A percentile compares a stretch with the other conserved stretches of the same genome.
Conservation (phyloP, 768 basidiomycete species). For the Clavaria fumosa region DNA sequence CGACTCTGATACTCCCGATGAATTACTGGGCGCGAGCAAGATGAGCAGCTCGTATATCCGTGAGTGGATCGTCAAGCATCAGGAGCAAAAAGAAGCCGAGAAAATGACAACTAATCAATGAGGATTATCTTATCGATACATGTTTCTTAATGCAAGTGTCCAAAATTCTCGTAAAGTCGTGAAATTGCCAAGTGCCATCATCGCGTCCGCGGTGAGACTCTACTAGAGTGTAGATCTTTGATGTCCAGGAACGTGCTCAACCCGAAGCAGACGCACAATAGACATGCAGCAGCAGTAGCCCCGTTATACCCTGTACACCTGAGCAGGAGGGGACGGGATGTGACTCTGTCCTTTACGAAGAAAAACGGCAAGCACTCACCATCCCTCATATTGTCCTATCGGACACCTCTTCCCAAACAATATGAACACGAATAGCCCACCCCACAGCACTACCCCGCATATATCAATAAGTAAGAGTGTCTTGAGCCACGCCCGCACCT, state of each 20-base stretch:
- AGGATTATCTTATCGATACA: too few relatives aligned
- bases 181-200: constrained; percentile 19
- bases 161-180: neutral
- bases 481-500: constrained; percentile 37
- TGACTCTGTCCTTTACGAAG: neutral
- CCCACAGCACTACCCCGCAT: constrained; percentile 35
- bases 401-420: constrained; percentile 50
- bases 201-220: constrained; percentile 41
- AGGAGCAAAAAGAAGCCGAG: constrained; percentile 2
- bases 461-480: constrained; percentile 37
- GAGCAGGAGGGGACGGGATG: constrained; percentile 6
- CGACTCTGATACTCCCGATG: constrained; percentile 49
- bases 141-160: neutral
- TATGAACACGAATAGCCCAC: constrained; percentile 41
- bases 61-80: constrained; percentile 54
- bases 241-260: constrained; percentile 48
- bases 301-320: constrained; percentile 66
- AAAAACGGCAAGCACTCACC: constrained; percentile 26
- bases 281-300: constrained; percentile 44
- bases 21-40: constrained; percentile 62
- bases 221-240: constrained; percentile 48
- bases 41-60: constrained; percentile 92
- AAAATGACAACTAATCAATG: too few relatives aligned
- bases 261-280: constrained; percentile 39
- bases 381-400: constrained; percentile 43